A percentile compares a stretch with the other conserved stretches of the same genome.
Evolutionary conservation across 2,329 filamentous ascomycete species (phyloP).

Genomic region (Trichoderma brevicompactum): DNA sequence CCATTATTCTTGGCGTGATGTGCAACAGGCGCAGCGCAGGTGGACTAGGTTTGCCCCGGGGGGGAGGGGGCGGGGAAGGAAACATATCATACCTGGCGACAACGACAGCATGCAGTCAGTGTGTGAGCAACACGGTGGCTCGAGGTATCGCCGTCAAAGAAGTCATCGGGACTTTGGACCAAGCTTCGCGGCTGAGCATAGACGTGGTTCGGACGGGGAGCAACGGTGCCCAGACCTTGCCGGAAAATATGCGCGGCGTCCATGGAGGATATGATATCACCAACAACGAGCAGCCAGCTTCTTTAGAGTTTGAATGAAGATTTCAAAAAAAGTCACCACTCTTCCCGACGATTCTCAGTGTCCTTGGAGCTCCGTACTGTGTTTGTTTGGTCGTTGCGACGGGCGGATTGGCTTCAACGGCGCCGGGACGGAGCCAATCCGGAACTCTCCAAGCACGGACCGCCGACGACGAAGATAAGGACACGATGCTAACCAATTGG

Average conservation of each 20-base stretch:
- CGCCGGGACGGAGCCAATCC: conserved; percentile 1
- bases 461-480: not conserved
- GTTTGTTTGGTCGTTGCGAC: conserved; percentile 10
- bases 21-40: not conserved
- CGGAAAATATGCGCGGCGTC: conserved; percentile 64
- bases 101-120: conserved; percentile 78
- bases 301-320: not conserved
- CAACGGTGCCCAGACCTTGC: conserved; percentile 57
- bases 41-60: not conserved
- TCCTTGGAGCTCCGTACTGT: not conserved
- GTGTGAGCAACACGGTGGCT: conserved; percentile 74
- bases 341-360: not conserved
- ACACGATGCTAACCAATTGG: conserved; percentile 19
- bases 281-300: conserved; percentile 2
- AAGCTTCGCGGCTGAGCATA: conserved; percentile 39
- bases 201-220: conserved; percentile 44
- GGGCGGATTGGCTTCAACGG: conserved; percentile 3
- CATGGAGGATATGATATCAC: conserved; percentile 49
- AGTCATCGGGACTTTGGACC: conserved; percentile 45
- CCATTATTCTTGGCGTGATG: not conserved
- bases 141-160: conserved; percentile 55
- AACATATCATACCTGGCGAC: conserved; percentile 66
- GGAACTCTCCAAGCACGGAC: not conserved
- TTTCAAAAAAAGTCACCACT: not conserved
- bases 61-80: conserved; percentile 11